A percentile compares a stretch with the other conserved stretches of the same genome.
These are phyloP conservation scores for Candolleomyces aberdarensis DNA, from an alignment of 768 basidiomycete species.

Conservation along the genomic window DNA sequence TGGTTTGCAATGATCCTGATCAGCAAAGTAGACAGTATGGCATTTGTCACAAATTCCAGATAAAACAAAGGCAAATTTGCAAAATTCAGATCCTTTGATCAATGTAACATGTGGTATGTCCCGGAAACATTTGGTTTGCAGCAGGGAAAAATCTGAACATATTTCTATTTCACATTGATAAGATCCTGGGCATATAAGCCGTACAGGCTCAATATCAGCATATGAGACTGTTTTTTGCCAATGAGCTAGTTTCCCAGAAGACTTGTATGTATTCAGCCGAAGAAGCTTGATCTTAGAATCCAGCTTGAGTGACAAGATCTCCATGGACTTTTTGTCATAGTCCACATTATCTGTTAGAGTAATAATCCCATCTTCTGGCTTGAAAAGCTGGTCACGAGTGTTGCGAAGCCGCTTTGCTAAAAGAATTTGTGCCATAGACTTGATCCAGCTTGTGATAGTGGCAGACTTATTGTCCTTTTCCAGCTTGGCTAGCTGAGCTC, in stretches of 20 bases:
- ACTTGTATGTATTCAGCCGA: not conserved
- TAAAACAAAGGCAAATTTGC: not conserved
- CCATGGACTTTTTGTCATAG: not conserved
- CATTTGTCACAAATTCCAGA: not conserved
- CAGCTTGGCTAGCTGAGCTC: not conserved
- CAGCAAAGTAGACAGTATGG: not conserved
- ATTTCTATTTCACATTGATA: not conserved
- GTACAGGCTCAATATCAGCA: not conserved
- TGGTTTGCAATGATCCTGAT: not conserved
- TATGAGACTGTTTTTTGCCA: not conserved
- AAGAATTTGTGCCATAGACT: not conserved
- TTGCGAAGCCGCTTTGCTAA: not conserved
- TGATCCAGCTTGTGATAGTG: not conserved
- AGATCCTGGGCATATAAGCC: not conserved
- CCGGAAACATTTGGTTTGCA: not conserved
- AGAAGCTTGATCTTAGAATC: not conserved
- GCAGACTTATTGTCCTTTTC: not conserved
- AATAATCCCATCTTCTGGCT: not conserved
- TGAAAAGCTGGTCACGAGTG: not conserved
- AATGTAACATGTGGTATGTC: not conserved
- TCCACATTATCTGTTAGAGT: not conserved
- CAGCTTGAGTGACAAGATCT: not conserved
- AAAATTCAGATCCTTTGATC: not conserved
- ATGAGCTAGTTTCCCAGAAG: not conserved
- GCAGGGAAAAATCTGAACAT: not conserved